Conservation (phyloP, 345 rosid genomes). For the Eucalyptus polybractea region DNA sequence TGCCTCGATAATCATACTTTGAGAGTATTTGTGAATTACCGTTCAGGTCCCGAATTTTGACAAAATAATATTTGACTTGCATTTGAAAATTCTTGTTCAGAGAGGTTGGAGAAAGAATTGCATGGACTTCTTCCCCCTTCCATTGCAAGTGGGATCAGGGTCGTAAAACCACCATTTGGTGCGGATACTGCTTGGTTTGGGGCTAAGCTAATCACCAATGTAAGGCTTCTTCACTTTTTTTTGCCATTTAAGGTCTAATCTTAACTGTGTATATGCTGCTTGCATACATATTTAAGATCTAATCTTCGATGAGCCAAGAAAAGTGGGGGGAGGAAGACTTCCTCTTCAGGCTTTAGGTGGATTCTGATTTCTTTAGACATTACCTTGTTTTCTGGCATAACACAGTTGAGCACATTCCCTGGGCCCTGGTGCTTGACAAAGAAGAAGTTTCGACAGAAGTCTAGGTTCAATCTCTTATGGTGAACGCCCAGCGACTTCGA, state of each 20-base stretch:
- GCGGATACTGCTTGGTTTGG: slow-evolving; percentile 89
- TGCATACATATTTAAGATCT: not conserved
- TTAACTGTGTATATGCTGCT: not conserved
- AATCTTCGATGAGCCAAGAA: not conserved
- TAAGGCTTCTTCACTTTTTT: slow-evolving; percentile 11
- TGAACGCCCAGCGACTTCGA: not conserved
- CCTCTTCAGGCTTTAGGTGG: not conserved
- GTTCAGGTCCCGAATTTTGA: not conserved
- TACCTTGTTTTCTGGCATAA: not conserved
- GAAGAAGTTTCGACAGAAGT: slow-evolving; percentile 56
- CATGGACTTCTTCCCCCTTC: slow-evolving; percentile 40
- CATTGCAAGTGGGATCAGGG: slow-evolving; percentile 44
- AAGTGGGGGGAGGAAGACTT: not conserved
- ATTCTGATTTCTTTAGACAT: not conserved
- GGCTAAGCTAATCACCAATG: slow-evolving; percentile 75
- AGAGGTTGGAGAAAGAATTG: slow-evolving; percentile 79
- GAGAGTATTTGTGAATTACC: not conserved
- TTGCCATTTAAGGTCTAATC: not conserved
- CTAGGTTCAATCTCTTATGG: slow-evolving; percentile 48
- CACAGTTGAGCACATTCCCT: slow-evolving; percentile 81
- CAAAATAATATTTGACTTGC: not conserved
- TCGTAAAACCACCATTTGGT: slow-evolving; percentile 58
- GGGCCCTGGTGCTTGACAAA: slow-evolving; percentile 66
- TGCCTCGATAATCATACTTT: not conserved
- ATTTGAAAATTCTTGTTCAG: slow-evolving; percentile 12